Conservation (phyloP, 441 rosid species). For the Melastoma candidum region DNA sequence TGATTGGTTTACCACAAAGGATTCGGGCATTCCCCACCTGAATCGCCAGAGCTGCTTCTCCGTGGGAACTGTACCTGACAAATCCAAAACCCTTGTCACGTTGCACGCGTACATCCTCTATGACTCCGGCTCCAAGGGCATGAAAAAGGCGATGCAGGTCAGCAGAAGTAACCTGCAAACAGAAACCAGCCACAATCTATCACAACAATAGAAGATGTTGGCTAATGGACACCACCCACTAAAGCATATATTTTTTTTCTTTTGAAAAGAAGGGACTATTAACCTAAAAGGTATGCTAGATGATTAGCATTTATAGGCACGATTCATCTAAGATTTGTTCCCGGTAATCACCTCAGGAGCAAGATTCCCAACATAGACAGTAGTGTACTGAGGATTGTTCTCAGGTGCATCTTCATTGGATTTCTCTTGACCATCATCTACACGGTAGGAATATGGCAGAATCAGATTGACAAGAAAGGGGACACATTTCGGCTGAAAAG, state of each 20-base stretch:
- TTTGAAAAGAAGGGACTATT: no score
- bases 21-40: conserved; percentile 65
- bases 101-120: conserved; percentile 79
- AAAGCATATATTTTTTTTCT: no score
- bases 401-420: conserved; percentile 7
- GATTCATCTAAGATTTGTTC: no score
- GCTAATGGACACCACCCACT: no score
- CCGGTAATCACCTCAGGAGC: conserved; percentile 1
- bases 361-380: conserved; percentile 8
- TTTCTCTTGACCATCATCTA: conserved; percentile 12
- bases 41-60: conserved; percentile 75
- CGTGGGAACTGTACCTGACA: conserved; percentile 62
- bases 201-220: no score
- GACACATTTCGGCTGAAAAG: no score
- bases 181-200: no score
- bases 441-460: neutral
- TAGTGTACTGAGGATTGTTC: conserved; percentile 9
- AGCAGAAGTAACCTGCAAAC: conserved; percentile 53
- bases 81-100: conserved; percentile 85
- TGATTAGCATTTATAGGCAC: no score
- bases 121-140: conserved; percentile 53
- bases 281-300: no score
- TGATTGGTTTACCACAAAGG: conserved; percentile 59
- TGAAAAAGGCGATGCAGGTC: conserved; percentile 66
- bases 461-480: no score